These are phyloP conservation scores for Sordaria brevicollis DNA, from an alignment of 495 filamentous ascomycete genomes.

Conservation along the genomic window DNA sequence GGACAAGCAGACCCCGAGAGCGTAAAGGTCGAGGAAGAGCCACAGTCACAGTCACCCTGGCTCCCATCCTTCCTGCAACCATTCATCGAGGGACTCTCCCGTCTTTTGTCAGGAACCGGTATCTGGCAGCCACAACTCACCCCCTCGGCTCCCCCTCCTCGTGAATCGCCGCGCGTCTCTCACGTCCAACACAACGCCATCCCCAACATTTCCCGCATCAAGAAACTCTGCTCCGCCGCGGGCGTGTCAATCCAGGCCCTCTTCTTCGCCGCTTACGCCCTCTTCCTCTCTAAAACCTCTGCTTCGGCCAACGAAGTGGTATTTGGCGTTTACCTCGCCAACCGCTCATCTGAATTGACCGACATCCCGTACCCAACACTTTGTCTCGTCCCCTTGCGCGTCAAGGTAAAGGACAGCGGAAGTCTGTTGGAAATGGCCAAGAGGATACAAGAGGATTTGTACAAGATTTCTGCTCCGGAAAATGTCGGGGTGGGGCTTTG, in stretches of 20 bases:
- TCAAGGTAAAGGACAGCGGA: background rate
- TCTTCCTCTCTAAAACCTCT: slow-evolving; percentile 1
- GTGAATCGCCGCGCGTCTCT: slow-evolving; percentile 3
- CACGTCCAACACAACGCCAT: slow-evolving; percentile 9
- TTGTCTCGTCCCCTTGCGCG: slow-evolving; percentile 31
- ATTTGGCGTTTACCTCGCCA: slow-evolving; percentile 39
- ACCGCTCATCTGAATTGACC: slow-evolving; percentile 14
- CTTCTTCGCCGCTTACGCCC: slow-evolving; percentile 33
- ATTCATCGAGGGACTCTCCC: background rate
- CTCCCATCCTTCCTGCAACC: background rate
- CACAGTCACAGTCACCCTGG: background rate
- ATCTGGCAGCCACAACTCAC: background rate
- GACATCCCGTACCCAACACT: slow-evolving; percentile 25
- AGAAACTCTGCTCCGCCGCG: slow-evolving; percentile 3
- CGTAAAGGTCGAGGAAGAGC: background rate
- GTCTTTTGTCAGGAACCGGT: background rate
- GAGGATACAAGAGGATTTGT: slow-evolving; percentile 30
- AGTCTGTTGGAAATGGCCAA: slow-evolving; percentile 14
- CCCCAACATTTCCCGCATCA: slow-evolving; percentile 5
- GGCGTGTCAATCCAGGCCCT: slow-evolving; percentile 32
- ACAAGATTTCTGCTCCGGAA: slow-evolving; percentile 22
- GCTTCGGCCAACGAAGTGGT: slow-evolving; percentile 12
- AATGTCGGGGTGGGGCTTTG: slow-evolving; percentile 32
- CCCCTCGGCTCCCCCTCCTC: background rate
- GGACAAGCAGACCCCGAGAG: too few relatives aligned